Conservation (phyloP, 1,139 yeast species). For the Yamadazyma blattariae region DNA sequence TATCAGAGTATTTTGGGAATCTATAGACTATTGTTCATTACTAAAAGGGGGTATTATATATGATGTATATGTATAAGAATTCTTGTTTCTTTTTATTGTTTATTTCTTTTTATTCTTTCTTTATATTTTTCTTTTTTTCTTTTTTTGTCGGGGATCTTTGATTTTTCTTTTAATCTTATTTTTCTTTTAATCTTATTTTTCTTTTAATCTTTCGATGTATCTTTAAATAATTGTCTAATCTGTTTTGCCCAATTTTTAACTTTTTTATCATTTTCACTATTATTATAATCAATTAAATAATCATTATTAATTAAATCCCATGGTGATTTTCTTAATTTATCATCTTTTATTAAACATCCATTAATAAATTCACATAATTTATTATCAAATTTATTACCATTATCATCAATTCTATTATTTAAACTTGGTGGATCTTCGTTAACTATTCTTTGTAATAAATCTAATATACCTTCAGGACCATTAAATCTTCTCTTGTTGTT, state of each 20-base stretch:
- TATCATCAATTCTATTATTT: conserved; percentile 22
- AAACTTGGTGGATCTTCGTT: conserved; percentile 87
- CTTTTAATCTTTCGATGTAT: neutral
- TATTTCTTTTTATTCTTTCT: too few species aligned
- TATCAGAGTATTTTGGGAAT: too few species aligned
- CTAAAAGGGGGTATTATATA: too few species aligned
- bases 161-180: too few species aligned
- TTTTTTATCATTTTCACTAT: conserved; percentile 41
- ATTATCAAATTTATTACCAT: conserved; percentile 28
- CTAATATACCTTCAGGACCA: conserved; percentile 87
- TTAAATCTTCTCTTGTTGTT: conserved; percentile 10
- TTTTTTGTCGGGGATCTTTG: too few species aligned
- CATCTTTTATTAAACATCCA: conserved; percentile 66
- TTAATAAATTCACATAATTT: conserved; percentile 63
- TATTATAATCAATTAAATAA: conserved; percentile 45
- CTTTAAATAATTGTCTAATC: conserved; percentile 25
- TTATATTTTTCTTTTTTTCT: too few species aligned
- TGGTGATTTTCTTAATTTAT: conserved; percentile 59
- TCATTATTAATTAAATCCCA: conserved; percentile 44
- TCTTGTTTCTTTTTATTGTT: too few species aligned
- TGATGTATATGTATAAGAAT: too few species aligned
- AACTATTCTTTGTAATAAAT: conserved; percentile 85
- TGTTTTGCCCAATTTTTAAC: conserved; percentile 50
- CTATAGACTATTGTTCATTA: too few species aligned
- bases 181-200: too few species aligned